A percentile compares a stretch with the other conserved stretches of the same genome.
phyloP scores from a whole-genome alignment of 176 grass and related monocot genomes.

The Carex littledalei region DNA sequence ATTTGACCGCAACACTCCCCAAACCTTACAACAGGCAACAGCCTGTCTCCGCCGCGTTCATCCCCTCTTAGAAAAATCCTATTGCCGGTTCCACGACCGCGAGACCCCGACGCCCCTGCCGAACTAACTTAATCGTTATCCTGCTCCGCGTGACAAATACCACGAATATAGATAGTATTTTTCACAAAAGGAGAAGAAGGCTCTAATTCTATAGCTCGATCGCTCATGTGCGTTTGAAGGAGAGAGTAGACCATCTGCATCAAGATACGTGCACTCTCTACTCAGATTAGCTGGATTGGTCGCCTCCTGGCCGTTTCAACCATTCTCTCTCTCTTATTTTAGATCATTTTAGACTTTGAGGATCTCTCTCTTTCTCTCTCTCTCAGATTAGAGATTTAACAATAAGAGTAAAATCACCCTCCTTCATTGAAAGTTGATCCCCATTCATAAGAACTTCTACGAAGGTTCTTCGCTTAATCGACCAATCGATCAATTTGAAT shows the following conservation, averaged over 20 bases:
- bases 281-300: not conserved
- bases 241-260: not conserved
- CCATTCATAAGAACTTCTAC: not conserved
- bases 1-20: not conserved
- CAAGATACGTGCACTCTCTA: constrained; percentile 15
- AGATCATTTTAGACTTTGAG: not conserved
- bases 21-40: not conserved
- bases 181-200: not conserved
- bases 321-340: constrained; percentile 4
- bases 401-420: constrained; percentile 4
- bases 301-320: constrained; percentile 6
- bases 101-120: not conserved
- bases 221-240: not conserved
- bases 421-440: not conserved
- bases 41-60: not conserved
- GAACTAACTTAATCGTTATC: not conserved
- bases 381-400: constrained; percentile 6
- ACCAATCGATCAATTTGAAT: constrained; percentile 12
- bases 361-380: not conserved
- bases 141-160: constrained; percentile 11
- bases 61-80: not conserved
- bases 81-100: not conserved
- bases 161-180: not conserved
- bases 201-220: not conserved
- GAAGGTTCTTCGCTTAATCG: not conserved